phyloP scores from a whole-genome alignment of 805 yeast species.

The Limtongia smithiae region DNA sequence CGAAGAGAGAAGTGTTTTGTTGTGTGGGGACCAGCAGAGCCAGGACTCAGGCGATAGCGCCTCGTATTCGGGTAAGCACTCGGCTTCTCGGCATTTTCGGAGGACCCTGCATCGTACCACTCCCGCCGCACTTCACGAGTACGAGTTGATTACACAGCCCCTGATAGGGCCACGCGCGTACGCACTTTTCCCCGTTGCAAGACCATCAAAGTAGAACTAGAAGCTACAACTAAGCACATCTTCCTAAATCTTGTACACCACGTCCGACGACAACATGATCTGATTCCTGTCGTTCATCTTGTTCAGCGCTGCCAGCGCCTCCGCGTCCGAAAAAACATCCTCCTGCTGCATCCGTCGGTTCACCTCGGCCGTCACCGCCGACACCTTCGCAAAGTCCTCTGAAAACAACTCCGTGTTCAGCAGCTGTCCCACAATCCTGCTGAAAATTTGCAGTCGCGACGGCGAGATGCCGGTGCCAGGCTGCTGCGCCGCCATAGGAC shows the following conservation, averaged over 20 bases:
- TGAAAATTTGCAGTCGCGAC: conserved; percentile 48
- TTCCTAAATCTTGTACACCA: conserved; percentile 35
- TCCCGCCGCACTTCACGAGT: no score
- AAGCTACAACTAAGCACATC: neutral
- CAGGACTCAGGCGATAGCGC: neutral
- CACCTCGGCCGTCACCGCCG: conserved; percentile 41
- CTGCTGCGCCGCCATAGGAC: conserved; percentile 21
- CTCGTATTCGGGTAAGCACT: conserved; percentile 4
- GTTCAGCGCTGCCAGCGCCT: conserved; percentile 40
- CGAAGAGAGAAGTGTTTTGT: no score
- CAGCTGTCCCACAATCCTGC: conserved; percentile 47
- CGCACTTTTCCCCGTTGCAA: no score
- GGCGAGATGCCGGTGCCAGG: conserved; percentile 46
- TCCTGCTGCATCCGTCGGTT: conserved; percentile 45
- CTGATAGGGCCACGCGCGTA: no score
- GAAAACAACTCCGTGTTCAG: conserved; percentile 44
- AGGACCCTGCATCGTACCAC: no score
- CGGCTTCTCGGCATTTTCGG: no score
- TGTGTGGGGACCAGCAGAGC: neutral
- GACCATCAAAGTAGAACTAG: conserved; percentile 1
- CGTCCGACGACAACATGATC: conserved; percentile 39
- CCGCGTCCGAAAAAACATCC: conserved; percentile 39
- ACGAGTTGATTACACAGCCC: no score
- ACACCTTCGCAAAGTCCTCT: conserved; percentile 44
- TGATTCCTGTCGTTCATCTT: conserved; percentile 39